These are phyloP conservation scores for Fagus crenata DNA, from an alignment of 306 rosid genomes.

Conservation along the genomic window DNA sequence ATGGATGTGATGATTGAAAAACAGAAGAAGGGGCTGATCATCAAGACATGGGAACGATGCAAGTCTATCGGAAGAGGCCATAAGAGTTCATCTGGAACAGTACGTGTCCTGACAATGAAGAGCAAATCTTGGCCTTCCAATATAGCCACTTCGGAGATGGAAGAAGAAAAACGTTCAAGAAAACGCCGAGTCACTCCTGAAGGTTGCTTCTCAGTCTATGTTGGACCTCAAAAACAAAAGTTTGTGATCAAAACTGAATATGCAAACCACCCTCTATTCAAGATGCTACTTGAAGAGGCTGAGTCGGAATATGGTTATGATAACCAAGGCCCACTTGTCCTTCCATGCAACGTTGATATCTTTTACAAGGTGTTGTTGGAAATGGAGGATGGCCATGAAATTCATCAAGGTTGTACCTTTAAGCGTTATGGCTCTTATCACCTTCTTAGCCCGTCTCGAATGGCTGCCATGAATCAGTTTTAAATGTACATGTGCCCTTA, in stretches of 20 bases:
- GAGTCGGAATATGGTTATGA: conserved; percentile 74
- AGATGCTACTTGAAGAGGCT: conserved; percentile 77
- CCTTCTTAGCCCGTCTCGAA: conserved; percentile 48
- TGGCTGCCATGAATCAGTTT: conserved; percentile 45
- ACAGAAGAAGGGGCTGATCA: conserved; percentile 54
- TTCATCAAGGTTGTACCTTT: conserved; percentile 44
- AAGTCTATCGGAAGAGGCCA: conserved; percentile 63
- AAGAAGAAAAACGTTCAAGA: conserved; percentile 4
- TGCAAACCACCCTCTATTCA: conserved; percentile 75
- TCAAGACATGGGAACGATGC: conserved; percentile 81
- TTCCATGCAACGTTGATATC: conserved; percentile 73
- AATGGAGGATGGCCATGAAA: conserved; percentile 48
- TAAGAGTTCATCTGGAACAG: background rate
- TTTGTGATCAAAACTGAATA: conserved; percentile 65
- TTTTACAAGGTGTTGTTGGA: conserved; percentile 64
- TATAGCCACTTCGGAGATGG: background rate
- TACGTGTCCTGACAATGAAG: conserved; percentile 31
- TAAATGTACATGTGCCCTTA: background rate
- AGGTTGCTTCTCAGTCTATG: conserved; percentile 85
- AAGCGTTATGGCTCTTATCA: conserved; percentile 50
- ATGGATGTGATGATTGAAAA: conserved; percentile 31
- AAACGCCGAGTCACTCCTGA: conserved; percentile 41
- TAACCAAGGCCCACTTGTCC: conserved; percentile 66
- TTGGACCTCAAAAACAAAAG: conserved; percentile 66
- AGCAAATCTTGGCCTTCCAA: conserved; percentile 53